Conservation (phyloP, 2,329 filamentous ascomycete genomes). For the Fusarium oligoseptatum region DNA sequence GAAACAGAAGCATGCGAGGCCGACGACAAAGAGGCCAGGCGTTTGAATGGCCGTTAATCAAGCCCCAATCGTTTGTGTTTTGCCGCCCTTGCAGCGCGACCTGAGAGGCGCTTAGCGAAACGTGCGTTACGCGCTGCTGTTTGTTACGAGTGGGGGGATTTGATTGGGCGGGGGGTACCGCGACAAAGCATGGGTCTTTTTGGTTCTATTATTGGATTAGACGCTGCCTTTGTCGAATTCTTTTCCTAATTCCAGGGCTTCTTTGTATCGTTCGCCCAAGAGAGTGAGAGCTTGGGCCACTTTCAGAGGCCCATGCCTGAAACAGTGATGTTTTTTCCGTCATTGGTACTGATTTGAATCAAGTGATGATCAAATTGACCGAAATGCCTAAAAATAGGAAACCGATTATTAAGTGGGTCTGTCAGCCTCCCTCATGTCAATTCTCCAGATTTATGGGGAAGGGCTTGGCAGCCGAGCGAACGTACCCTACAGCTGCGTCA, state of each 20-base stretch:
- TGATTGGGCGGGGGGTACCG: background rate
- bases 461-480: background rate
- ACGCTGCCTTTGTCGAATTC: background rate
- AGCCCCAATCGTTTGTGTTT: slow-evolving; percentile 40
- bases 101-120: slow-evolving; percentile 43
- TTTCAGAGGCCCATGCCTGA: background rate
- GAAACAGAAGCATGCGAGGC: slow-evolving; percentile 6
- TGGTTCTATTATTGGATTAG: background rate
- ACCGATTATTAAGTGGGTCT: background rate
- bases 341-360: background rate
- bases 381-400: background rate
- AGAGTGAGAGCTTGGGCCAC: background rate
- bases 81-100: slow-evolving; percentile 20
- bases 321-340: background rate
- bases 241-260: background rate
- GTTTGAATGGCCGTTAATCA: slow-evolving; percentile 14
- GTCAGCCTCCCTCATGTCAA: background rate
- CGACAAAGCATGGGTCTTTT: background rate
- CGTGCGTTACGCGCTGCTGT: slow-evolving; percentile 25
- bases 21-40: slow-evolving; percentile 15
- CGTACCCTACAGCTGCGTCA: background rate
- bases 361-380: background rate
- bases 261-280: background rate
- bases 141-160: background rate
- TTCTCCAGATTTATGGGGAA: background rate